Evolutionary conservation across 2,329 filamentous ascomycete genomes (phyloP), one percentile per base, ranked within the genome.

Genomic region (Leptoxyphium fumago): DNA sequence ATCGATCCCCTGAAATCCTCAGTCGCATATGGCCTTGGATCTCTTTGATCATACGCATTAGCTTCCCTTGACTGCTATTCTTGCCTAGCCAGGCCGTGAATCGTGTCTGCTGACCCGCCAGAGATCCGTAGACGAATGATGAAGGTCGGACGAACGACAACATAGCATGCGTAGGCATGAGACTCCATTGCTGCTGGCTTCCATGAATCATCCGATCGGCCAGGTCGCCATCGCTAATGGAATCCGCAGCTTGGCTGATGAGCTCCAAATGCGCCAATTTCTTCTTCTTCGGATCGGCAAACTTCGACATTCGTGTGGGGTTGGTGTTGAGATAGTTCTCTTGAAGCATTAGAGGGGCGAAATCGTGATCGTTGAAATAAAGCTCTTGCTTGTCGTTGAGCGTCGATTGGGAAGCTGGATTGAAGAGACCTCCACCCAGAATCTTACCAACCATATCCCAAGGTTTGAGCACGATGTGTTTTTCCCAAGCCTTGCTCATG

Each of bases 281-380:
- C 49, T 80, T 74, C 61, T 89, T 81, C 50, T 76, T 78, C 3
- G 53, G 47, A 15, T 59, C 52, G 46, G 74, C 77, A 59, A 79
- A 81, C 15, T 70, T 71, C 48, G 70, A 74, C 2, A 84, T 68
- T 10, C 68, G 71, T 48, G 79, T 72, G 2, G 91, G 91, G 48
- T 80, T 84, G 2, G 86, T 87, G 49, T 78, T 82, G 10, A 98
- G 72, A 55, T 98, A 98, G 59, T 98, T 98, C 63, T 98, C 93
- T 61, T 98, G 91, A 40, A 98, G 79, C 91, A 98, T 96, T 43
- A 98, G 71, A 58, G 81, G 91, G 57, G 87, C 95, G 66, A 96
- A 94, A 56, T 98, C 91, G 58, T 98, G 91, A 56, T 98, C 91
- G 62, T 98, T 96, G 71, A 98, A 98, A 63, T 98, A 98, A 1